Evolutionary conservation across 208 protist species (phyloP).

Genomic region (Borovskyia barvae): DNA sequence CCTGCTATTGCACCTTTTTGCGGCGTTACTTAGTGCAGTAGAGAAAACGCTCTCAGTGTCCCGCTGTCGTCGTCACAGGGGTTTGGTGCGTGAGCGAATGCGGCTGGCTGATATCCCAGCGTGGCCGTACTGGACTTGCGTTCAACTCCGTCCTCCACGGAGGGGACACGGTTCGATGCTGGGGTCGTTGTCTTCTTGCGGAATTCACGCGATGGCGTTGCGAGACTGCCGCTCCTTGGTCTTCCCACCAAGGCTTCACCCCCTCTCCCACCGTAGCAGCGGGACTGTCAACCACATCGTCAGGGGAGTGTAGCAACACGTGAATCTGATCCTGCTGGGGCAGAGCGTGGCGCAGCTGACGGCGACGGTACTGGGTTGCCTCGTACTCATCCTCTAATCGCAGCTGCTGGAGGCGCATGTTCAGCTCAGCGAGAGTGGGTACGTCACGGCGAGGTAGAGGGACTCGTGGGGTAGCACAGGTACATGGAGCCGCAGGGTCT

Average conservation of each 20-base stretch:
- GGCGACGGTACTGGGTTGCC: slow-evolving; percentile 14
- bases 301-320: slow-evolving; percentile 7
- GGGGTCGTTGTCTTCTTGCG: slow-evolving; percentile 1
- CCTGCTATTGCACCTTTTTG: too few relatives aligned
- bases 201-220: slow-evolving; percentile 4
- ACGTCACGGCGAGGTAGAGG: slow-evolving; percentile 11
- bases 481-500: background rate
- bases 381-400: slow-evolving; percentile 24
- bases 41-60: slow-evolving; percentile 6
- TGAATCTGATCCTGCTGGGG: slow-evolving; percentile 19
- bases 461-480: background rate
- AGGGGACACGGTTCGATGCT: slow-evolving; percentile 38
- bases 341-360: slow-evolving; percentile 4
- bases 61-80: background rate
- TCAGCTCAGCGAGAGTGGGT: slow-evolving; percentile 56
- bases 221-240: too few relatives aligned
- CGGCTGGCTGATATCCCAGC: slow-evolving; percentile 59
- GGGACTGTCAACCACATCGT: too few relatives aligned
- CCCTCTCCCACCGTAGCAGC: too few relatives aligned
- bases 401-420: slow-evolving; percentile 49
- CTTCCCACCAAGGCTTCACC: too few relatives aligned
- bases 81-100: slow-evolving; percentile 29
- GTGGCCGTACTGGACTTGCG: slow-evolving; percentile 36
- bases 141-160: slow-evolving; percentile 79
- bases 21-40: too few relatives aligned